Evolutionary conservation across 345 rosid species (phyloP).

Genomic region (Salix suchowensis): DNA sequence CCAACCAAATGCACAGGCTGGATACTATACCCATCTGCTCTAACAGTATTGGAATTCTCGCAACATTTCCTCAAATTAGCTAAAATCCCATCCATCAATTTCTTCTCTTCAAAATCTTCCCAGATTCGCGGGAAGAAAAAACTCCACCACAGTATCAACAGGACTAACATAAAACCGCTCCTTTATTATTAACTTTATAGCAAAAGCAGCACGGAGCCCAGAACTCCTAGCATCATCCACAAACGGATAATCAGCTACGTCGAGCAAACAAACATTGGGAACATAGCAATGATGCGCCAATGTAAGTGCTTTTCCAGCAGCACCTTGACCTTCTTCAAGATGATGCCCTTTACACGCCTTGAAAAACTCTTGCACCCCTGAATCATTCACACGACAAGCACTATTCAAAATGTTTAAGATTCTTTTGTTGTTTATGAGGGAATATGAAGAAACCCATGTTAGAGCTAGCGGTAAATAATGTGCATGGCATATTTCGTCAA

Average conservation of each 20-base stretch:
- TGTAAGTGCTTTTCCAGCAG: not conserved
- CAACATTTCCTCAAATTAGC: no score
- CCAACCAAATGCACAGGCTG: no score
- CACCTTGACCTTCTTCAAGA: not conserved
- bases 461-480: not conserved
- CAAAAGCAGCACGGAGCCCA: not conserved
- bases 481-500: not conserved
- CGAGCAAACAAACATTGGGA: not conserved
- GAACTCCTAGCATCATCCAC: not conserved
- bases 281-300: not conserved
- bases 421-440: not conserved
- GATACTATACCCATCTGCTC: no score
- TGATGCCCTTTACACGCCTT: not conserved
- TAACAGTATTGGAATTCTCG: no score
- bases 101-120: no score
- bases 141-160: not conserved
- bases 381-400: not conserved
- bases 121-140: not conserved
- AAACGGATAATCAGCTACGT: not conserved
- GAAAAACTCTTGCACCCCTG: not conserved
- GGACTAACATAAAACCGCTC: no score
- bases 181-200: not conserved
- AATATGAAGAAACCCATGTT: not conserved
- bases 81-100: no score
- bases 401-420: not conserved